Evolutionary conservation across 1,139 yeast species (phyloP).

Genomic region (Blastobotrys aristatus): DNA sequence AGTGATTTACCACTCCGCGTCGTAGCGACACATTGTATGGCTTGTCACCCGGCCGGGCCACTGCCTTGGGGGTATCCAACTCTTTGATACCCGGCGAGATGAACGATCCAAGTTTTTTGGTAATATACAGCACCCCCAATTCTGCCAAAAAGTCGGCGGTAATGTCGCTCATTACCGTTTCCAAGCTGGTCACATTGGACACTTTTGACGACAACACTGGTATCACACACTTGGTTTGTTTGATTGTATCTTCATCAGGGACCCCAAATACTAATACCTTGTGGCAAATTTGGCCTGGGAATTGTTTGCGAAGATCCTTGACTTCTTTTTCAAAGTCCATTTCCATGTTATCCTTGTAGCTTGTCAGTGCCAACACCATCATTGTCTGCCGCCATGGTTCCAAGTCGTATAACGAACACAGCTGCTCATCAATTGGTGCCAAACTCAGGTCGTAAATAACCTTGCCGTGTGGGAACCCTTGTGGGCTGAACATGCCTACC

Average conservation of each 20-base stretch:
- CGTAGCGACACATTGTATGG: conserved; percentile 19
- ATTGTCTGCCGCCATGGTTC: conserved; percentile 73
- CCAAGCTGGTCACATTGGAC: conserved; percentile 42
- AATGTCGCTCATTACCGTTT: conserved; percentile 69
- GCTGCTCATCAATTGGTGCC: conserved; percentile 49
- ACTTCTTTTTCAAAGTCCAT: conserved; percentile 33
- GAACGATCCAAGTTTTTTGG: conserved; percentile 34
- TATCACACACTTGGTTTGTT: conserved; percentile 29
- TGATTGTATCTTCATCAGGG: conserved; percentile 36
- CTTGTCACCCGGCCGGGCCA: conserved; percentile 18
- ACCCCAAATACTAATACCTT: conserved; percentile 56
- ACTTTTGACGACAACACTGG: conserved; percentile 31
- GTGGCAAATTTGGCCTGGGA: conserved; percentile 61
- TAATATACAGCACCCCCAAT: conserved; percentile 57
- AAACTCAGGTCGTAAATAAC: conserved; percentile 54
- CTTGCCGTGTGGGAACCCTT: conserved; percentile 74
- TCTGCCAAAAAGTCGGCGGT: conserved; percentile 58
- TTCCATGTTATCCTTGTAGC: conserved; percentile 37
- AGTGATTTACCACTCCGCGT: conserved; percentile 13
- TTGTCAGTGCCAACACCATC: conserved; percentile 56
- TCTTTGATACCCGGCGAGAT: conserved; percentile 34
- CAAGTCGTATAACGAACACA: conserved; percentile 70
- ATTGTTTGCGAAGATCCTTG: conserved; percentile 39
- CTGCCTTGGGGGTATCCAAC: conserved; percentile 24
- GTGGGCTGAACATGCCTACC: conserved; percentile 70